phyloP scores from a whole-genome alignment of 352 stramenopile genomes.

The Pythium aristosporum region DNA sequence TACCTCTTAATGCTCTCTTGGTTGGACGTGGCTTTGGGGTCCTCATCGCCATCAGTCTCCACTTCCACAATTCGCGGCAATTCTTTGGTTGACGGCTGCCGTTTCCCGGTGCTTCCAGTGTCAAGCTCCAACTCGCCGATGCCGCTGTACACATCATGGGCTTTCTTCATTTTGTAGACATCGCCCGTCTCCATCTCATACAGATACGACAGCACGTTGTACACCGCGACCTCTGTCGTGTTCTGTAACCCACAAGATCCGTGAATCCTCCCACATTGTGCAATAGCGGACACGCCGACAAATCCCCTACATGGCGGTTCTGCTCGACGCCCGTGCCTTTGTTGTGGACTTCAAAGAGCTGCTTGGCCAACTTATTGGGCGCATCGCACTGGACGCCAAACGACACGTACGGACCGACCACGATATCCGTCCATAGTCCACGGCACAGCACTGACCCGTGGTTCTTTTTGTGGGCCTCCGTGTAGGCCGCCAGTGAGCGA shows the following conservation, averaged over 20 bases:
- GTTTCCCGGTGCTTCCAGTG: neutral
- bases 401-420: conserved; percentile 88
- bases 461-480: conserved; percentile 71
- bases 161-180: conserved; percentile 88
- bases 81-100: conserved; percentile 11
- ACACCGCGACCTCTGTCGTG: conserved; percentile 89
- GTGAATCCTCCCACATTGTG: neutral
- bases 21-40: conserved; percentile 14
- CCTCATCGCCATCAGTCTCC: conserved; percentile 24
- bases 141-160: conserved; percentile 86
- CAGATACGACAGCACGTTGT: conserved; percentile 91
- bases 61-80: conserved; percentile 29
- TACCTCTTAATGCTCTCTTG: conserved; percentile 21
- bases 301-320: conserved; percentile 81
- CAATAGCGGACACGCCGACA: neutral
- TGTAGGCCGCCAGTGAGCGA: conserved; percentile 88
- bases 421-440: conserved; percentile 92
- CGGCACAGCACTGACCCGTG: conserved; percentile 78
- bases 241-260: conserved; percentile 49
- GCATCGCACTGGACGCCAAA: conserved; percentile 87
- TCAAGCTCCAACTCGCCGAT: conserved; percentile 54
- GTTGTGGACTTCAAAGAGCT: conserved; percentile 93
- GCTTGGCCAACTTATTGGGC: conserved; percentile 69
- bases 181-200: conserved; percentile 89
- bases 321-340: conserved; percentile 92